A percentile compares a stretch with the other conserved stretches of the same genome.
These are phyloP conservation scores for Fusarium humuli DNA, from an alignment of 2,329 filamentous ascomycete species.

Conservation along the genomic window DNA sequence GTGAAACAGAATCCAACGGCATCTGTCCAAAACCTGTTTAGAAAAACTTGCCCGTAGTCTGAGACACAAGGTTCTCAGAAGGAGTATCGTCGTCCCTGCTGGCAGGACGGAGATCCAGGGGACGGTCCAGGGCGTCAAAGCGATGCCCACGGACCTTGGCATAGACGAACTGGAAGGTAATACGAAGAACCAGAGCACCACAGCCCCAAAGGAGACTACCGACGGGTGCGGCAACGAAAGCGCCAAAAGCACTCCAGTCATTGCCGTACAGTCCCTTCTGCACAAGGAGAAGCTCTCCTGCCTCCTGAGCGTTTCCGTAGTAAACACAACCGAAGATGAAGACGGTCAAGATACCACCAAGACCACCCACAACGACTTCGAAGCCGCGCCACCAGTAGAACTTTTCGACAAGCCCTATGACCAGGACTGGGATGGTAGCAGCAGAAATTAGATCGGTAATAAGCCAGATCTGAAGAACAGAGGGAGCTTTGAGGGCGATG, in stretches of 20 bases:
- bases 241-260: slow-evolving; percentile 86
- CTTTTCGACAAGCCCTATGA: slow-evolving; percentile 75
- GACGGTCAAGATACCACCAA: slow-evolving; percentile 82
- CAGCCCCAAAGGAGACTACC: slow-evolving; percentile 80
- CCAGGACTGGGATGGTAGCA: slow-evolving; percentile 77
- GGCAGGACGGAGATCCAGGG: slow-evolving; percentile 45
- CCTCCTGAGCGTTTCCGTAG: slow-evolving; percentile 73
- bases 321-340: slow-evolving; percentile 86
- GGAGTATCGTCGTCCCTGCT: slow-evolving; percentile 48
- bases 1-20: slow-evolving; percentile 15
- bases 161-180: slow-evolving; percentile 67
- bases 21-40: slow-evolving; percentile 46
- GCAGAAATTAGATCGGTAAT: slow-evolving; percentile 85
- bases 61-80: slow-evolving; percentile 42
- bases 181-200: slow-evolving; percentile 69
- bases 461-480: slow-evolving; percentile 83
- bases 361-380: slow-evolving; percentile 81
- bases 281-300: slow-evolving; percentile 76
- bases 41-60: slow-evolving; percentile 67
- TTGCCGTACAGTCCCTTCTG: slow-evolving; percentile 78
- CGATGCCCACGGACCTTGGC: slow-evolving; percentile 69
- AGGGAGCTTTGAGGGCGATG: slow-evolving; percentile 78
- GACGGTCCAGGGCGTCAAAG: slow-evolving; percentile 76
- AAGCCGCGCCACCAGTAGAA: slow-evolving; percentile 85
- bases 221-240: slow-evolving; percentile 82